Evolutionary conservation across 768 basidiomycete genomes (phyloP), one percentile per base, ranked within the genome.

Genomic region (Mycena albidolilacea): DNA sequence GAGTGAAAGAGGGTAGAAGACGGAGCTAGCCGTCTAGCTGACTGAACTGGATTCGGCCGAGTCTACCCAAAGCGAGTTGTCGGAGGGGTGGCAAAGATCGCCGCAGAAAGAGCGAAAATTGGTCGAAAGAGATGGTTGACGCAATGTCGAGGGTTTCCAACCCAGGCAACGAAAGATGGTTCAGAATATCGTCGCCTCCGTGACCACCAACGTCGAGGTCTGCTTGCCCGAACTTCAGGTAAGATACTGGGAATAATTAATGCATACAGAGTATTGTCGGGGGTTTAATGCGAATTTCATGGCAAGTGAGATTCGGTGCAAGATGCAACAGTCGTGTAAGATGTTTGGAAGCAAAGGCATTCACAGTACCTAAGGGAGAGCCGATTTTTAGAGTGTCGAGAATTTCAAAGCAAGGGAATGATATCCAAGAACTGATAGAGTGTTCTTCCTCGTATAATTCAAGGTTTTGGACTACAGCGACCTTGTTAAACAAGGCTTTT

Each of bases 81-180:
- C 11, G 59, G n/a, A 60, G 59, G 41, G 59, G 59, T 2, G 30
- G 59, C 17, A n/a, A 58, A 7, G 57, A 58, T 57, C 30, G 55
- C 11, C 10, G 12, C 57, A 58, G 19, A 37, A 38, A 38, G 57
- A 19, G 57, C 17, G 37, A 58, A n/a, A 38, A 19, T 14, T 38
- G 8, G 17, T 5, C n/a, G 57, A 17, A 9, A 12, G 35, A 5
- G 6, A 58, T 38, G 17, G 4, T 1, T 15, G 1, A 58, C 11
- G 14, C 9, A 43, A 43, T 43, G 41, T 43, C 14, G 14, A 43
- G 46, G 17, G 46, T 11, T 48, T 1, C 14, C 7, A n/a, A 17
- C 46, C 14, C 7, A n/a, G 59, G 30, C 14, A 60, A 37, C 1
- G 9, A 10, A 41, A 41, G 59, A 35, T 57, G 55, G 17, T 5